These are phyloP conservation scores for Pleurotus tuber-regium DNA, from an alignment of 768 basidiomycete genomes.

Conservation along the genomic window DNA sequence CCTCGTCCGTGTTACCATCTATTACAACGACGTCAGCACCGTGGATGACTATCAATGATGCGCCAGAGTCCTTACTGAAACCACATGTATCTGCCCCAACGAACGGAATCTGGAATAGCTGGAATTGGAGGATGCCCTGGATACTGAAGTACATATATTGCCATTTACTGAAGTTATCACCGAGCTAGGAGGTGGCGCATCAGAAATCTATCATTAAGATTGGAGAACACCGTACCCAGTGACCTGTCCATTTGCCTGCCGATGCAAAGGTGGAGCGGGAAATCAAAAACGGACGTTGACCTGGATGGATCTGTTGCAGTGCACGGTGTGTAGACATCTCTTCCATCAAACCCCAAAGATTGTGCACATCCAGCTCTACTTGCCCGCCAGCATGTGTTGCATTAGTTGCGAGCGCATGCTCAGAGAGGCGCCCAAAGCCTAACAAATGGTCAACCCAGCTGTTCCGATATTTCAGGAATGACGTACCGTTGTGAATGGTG, in stretches of 20 bases:
- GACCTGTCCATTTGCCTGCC: constrained; percentile 49
- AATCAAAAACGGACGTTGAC: constrained; percentile 30
- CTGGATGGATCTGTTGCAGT: constrained; percentile 48
- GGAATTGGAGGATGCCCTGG: constrained; percentile 79
- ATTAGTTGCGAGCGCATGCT: constrained; percentile 63
- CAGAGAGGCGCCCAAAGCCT: constrained; percentile 53
- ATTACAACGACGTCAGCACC: neutral
- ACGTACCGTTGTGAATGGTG: constrained; percentile 65
- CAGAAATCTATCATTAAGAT: neutral
- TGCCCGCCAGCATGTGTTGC: constrained; percentile 65
- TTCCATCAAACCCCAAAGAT: constrained; percentile 71
- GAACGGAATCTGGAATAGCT: constrained; percentile 80
- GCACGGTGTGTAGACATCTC: constrained; percentile 64
- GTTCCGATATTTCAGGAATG: neutral
- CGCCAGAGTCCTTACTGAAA: constrained; percentile 38
- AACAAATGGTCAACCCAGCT: constrained; percentile 5
- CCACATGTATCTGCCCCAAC: constrained; percentile 81
- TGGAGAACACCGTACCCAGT: constrained; percentile 7
- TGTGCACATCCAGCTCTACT: constrained; percentile 67
- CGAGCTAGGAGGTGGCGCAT: constrained; percentile 43
- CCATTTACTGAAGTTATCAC: constrained; percentile 60
- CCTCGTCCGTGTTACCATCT: constrained; percentile 44
- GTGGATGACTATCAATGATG: neutral
- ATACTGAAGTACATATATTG: constrained; percentile 67
- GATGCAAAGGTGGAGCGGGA: constrained; percentile 30